Base-by-base conservation (phyloP, 768 basidiomycete genomes). In the Pleurotus tuoliensis region DNA sequence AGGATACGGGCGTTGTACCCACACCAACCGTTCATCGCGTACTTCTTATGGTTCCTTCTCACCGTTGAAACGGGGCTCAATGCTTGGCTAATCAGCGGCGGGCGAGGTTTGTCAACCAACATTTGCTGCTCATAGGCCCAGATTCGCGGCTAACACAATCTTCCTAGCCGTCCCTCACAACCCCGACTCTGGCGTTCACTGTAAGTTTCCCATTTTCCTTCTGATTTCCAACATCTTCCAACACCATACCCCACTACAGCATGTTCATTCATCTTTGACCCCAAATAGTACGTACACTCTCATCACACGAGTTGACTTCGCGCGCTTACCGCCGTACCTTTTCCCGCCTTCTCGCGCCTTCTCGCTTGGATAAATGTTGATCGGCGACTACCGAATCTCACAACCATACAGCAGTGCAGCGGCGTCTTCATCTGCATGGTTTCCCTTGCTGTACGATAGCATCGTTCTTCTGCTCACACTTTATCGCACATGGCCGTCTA, bases 1-100 rank as follows among this genome's bases (percentile, higher is more conserved):
- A 59, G 56, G 22, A 69, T 80, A 55, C 62, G 67, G n/a, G 76
- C 74, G 6, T 58, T 80, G 37, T 79, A 77, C 55, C 66, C 69
- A 12, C 58, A 63, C 22, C 69, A 71, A 13, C 65, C 63, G 53
- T 67, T 66, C 64, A 65, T 74, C 27, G 59, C 68, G 55, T 59
- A 62, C 57, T 25, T 61, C n/a, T 59, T 73, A 54, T 63, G 68
- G 54, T 7, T 63, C 47, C 48, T 86, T 7, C 74, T 83, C 40
- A 6, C 76, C 9, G 53, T 75, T 27, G 78, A 81, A 67, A 70
- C 79, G n/a, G 66, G 62, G 3, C 64, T 81, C 59, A 84, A 82
- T 57, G 72, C 73, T 0, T 86, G 79, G 79, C 67, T 87, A n/a
- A 69, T 88, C 16, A 73, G 74, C 24, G 60, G 68, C 13, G 84